These are phyloP conservation scores for Auxenochlorella pyrenoidosa DNA, from an alignment of 139 green algal genomes.

Conservation along the genomic window DNA sequence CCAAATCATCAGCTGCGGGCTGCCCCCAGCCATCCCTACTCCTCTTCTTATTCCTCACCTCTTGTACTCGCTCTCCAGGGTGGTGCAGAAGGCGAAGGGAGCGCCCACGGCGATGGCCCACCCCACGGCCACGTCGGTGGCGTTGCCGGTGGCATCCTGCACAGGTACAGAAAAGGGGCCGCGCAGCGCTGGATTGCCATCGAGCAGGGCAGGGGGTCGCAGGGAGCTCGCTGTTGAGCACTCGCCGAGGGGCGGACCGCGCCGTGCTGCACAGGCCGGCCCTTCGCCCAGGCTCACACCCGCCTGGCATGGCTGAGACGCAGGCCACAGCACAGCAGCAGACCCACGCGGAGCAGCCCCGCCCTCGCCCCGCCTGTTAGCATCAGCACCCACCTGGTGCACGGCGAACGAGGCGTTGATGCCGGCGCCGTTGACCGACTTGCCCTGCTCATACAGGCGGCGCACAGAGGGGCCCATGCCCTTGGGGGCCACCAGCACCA, in stretches of 20 bases:
- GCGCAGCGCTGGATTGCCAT: too few species aligned
- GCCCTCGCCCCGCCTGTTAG: not conserved
- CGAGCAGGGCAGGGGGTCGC: too few species aligned
- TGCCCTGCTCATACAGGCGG: conserved; percentile 98
- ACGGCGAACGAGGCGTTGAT: conserved; percentile 99
- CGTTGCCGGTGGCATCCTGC: conserved; percentile 93
- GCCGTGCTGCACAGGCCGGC: too few species aligned
- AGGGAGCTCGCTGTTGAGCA: too few species aligned
- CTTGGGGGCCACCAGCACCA: conserved; percentile 99
- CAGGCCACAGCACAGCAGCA: too few species aligned
- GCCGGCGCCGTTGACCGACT: conserved; percentile 96
- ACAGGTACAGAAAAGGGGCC: not conserved
- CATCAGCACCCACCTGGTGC: conserved; percentile 81
- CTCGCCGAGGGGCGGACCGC: too few species aligned
- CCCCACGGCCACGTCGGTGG: conserved; percentile 96
- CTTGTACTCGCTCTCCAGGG: conserved; percentile 99
- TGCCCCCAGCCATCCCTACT: too few species aligned
- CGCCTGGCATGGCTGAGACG: too few species aligned
- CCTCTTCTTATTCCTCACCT: conserved; percentile 26
- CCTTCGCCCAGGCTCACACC: too few species aligned
- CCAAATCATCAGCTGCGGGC: too few species aligned
- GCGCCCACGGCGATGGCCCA: conserved; percentile 97
- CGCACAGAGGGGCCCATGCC: conserved; percentile 99
- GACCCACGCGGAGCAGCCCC: too few species aligned
- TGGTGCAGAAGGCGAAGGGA: conserved; percentile 98